Evolutionary conservation across 2,329 filamentous ascomycete species (phyloP).

Genomic region (Gliomastix tumulicola): DNA sequence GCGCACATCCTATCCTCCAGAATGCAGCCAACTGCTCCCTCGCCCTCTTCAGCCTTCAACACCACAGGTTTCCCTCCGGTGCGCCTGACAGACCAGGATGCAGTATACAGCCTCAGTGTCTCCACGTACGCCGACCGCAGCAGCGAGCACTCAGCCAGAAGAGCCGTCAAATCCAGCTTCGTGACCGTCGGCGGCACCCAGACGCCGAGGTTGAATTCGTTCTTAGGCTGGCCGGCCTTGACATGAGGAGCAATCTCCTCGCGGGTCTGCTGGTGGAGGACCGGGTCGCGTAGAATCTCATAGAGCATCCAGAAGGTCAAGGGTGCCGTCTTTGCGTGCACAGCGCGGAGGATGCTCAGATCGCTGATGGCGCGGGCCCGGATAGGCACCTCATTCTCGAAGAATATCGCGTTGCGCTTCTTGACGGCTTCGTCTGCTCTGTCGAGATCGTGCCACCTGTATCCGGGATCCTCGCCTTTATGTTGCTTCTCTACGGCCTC

Average conservation of each 20-base stretch:
- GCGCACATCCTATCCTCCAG: slow-evolving; percentile 25
- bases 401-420: slow-evolving; percentile 18
- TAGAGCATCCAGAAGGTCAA: slow-evolving; percentile 32
- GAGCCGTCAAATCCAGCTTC: slow-evolving; percentile 24
- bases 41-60: slow-evolving; percentile 16
- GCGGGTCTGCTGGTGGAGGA: slow-evolving; percentile 27
- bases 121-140: slow-evolving; percentile 32
- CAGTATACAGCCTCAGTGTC: slow-evolving; percentile 29
- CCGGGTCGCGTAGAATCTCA: slow-evolving; percentile 28
- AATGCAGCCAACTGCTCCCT: slow-evolving; percentile 13
- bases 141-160: slow-evolving; percentile 25
- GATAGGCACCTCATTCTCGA: slow-evolving; percentile 17
- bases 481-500: slow-evolving; percentile 24
- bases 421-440: slow-evolving; percentile 24
- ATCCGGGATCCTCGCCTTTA: slow-evolving; percentile 19
- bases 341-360: slow-evolving; percentile 25
- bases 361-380: slow-evolving; percentile 24
- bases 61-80: slow-evolving; percentile 23
- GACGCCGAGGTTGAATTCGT: slow-evolving; percentile 26
- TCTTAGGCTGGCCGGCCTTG: slow-evolving; percentile 19
- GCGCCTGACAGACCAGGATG: slow-evolving; percentile 19
- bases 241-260: slow-evolving; percentile 27
- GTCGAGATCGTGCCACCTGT: slow-evolving; percentile 27
- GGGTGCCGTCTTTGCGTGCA: slow-evolving; percentile 28
- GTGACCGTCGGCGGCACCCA: slow-evolving; percentile 24